Base-by-base conservation (phyloP, 208 protist species). In the Trypanosoma mega region DNA sequence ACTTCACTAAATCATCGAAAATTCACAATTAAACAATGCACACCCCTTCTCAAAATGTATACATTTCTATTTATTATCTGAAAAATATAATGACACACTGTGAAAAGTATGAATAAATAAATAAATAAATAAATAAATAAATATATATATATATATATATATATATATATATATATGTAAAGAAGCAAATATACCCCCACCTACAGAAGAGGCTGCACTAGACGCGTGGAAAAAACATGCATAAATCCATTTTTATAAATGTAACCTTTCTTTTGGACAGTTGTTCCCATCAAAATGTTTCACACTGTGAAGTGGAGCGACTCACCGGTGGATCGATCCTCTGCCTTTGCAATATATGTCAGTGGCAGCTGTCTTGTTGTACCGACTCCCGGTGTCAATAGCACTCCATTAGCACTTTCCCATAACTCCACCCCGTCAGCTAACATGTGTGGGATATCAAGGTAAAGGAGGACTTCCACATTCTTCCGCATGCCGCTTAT, bases 401-500 rank as follows among this genome's bases (percentile, higher is more conserved):
- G 53, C 8, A 97, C 93, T 11, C 81, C 82, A 63, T 97, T 97
- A n/a, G 53, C 21, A 57, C 80, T 93, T 57, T 87, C 68, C 46
- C 72, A 85, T 2, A 97, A 63, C 16, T 64, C 34, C 27, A 97
- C 67, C 7, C 81, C 81, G 46, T 96, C 87, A 1, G 30, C 33
- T n/a, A 97, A 43, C 5, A 55, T 31, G 44, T 72, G 74, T 1
- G 47, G 50, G 0, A 96, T 73, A 53, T 97, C 70, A 0, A 97
- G 73, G 63, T 88, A 93, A 14, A 97, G 31, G 16, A 92, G 44
- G 0, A 97, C 61, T 62, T 94, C 47, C 44, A 63, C 76, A 33
- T 64, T 68, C 0, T 21, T 30, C 36, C 93, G 79, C 87, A 96
- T 94, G 8, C 93, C 93, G 33, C 85, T 91, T 36, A 96, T 93